Evolutionary conservation across 1,284 basidiomycete genomes (phyloP).

Genomic region (Fomitopsis pinicola): DNA sequence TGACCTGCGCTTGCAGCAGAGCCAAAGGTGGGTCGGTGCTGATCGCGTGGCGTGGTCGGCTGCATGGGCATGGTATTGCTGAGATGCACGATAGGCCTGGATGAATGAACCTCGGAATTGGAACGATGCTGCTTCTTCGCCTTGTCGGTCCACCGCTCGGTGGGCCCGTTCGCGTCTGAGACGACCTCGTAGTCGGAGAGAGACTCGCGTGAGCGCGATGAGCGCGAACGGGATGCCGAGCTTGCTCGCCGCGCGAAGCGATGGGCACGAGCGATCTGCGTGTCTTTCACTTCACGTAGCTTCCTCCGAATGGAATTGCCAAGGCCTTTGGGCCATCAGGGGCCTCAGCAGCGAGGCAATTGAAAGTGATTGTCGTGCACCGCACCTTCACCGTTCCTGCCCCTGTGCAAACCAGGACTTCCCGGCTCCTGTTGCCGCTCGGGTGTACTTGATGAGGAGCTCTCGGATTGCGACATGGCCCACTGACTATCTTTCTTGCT

Average conservation of each 20-base stretch:
- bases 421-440: background rate
- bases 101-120: constrained; percentile 16
- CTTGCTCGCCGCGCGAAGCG: constrained; percentile 14
- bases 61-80: constrained; percentile 5
- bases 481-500: too few species aligned
- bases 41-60: background rate
- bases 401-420: background rate
- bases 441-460: background rate
- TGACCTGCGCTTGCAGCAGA: background rate
- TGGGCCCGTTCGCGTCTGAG: constrained; percentile 3
- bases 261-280: constrained; percentile 19
- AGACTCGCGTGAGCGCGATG: constrained; percentile 2
- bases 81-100: constrained; percentile 15
- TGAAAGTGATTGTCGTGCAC: background rate
- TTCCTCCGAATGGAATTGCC: constrained; percentile 25
- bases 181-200: background rate
- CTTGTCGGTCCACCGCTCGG: constrained; percentile 10
- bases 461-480: background rate
- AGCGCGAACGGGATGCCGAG: background rate
- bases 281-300: constrained; percentile 23
- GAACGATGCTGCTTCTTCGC: constrained; percentile 16
- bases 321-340: constrained; percentile 7
- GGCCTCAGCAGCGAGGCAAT: background rate
- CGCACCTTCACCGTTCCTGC: background rate
- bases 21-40: background rate